Base-by-base conservation (phyloP, 1,284 basidiomycete genomes). In the Fomitopsis betulina region DNA sequence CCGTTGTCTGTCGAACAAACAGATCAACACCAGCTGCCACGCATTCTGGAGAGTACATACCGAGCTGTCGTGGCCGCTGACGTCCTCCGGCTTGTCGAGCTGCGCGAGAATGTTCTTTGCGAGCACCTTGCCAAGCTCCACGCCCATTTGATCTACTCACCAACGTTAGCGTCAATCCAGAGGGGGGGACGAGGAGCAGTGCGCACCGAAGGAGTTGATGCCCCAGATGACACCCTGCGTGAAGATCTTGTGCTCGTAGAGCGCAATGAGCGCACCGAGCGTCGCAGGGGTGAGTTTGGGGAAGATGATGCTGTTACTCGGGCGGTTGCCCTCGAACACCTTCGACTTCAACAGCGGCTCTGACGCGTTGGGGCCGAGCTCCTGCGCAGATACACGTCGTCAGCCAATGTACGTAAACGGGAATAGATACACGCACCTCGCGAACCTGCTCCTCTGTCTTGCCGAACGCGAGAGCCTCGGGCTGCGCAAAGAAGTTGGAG, bases 211-310 rank as follows among this genome's bases (percentile, higher is more conserved):
- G 10, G 94, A 96, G 82, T 99, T 99, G 81, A 99, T 97, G 50
- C 94, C 93, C 96, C 96, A 98, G 63, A 98, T 83, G 53, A 93
- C 91, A 70, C 96, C 96, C 75, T 99, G 97, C 0, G 93, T 91
- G 74, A 98, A 97, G 72, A 99, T 98, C 84, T 99, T 99, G 83
- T 99, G 96, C 77, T 99, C 96, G 72, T 96, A 96, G 64, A 96
- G 70, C n/a, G 91, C 92, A 68, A 96, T 89, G 54, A 96, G 77
- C 1, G 93, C 89, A 52, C 86, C 96, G 33, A 98, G 87, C 6
- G 89, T 91, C 45, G 87, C 85, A 12, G 97, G 96, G 0, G 94
- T 98, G 68, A 98, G 77, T 65, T 94, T 79, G 40, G 95, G 93
- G 85, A 98, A 95, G 74, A 99, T 76, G 75, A 98, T 95, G 67